A percentile compares a stretch with the other conserved stretches of the same genome.
Evolutionary conservation across 2,329 filamentous ascomycete genomes (phyloP).

Genomic region (Nigrograna mackinnonii): DNA sequence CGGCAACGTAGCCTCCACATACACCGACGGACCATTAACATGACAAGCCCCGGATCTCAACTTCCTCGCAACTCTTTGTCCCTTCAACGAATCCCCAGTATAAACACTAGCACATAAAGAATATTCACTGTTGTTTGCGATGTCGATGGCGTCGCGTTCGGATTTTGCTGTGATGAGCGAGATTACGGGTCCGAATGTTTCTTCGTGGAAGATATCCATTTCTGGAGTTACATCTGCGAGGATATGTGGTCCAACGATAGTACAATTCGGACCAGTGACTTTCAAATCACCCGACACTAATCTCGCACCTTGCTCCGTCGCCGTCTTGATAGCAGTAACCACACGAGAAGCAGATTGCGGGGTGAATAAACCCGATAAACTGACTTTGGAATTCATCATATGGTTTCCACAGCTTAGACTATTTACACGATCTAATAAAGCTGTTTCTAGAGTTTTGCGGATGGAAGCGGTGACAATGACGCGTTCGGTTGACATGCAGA

Average conservation of each 20-base stretch:
- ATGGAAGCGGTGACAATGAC: slow-evolving; percentile 62
- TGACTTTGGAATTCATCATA: slow-evolving; percentile 47
- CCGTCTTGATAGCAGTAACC: slow-evolving; percentile 48
- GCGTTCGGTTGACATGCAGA: slow-evolving; percentile 80
- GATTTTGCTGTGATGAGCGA: slow-evolving; percentile 63
- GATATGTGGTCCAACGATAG: not conserved
- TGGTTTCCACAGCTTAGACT: no score
- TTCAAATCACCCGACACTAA: slow-evolving; percentile 57
- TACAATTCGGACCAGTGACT: slow-evolving; percentile 51
- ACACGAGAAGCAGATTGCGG: slow-evolving; percentile 52
- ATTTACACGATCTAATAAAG: no score
- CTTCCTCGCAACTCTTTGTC: slow-evolving; percentile 16
- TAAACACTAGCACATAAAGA: slow-evolving; percentile 33
- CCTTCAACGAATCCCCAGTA: slow-evolving; percentile 11
- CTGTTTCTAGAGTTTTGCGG: no score
- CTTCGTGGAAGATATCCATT: slow-evolving; percentile 73
- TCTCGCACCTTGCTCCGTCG: no score
- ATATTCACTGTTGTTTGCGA: slow-evolving; percentile 79
- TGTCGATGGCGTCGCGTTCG: slow-evolving; percentile 68
- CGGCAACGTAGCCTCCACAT: slow-evolving; percentile 24
- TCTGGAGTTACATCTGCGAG: slow-evolving; percentile 1
- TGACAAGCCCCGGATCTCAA: slow-evolving; percentile 44
- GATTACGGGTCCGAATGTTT: slow-evolving; percentile 75
- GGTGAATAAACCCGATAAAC: slow-evolving; percentile 34
- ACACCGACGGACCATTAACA: slow-evolving; percentile 27